phyloP scores from a whole-genome alignment of 148 eudicot genomes.

The Cornus controversa region DNA sequence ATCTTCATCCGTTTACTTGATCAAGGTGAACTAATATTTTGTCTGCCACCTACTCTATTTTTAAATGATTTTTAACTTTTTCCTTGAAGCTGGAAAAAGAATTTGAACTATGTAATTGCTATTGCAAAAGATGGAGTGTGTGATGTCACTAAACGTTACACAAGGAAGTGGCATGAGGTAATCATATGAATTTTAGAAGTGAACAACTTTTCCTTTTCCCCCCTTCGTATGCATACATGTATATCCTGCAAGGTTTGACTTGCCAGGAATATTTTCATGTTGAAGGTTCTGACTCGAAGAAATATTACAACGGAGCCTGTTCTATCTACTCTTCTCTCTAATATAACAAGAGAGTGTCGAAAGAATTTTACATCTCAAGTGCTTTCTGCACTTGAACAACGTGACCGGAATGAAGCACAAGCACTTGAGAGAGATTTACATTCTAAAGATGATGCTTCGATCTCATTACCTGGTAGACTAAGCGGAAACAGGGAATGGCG shows the following conservation, averaged over 20 bases:
- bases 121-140: constrained; percentile 87
- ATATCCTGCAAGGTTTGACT: constrained; percentile 14
- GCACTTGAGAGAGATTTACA: constrained; percentile 52
- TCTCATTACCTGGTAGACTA: constrained; percentile 86
- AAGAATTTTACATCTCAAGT: constrained; percentile 43
- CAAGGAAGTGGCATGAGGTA: constrained; percentile 97
- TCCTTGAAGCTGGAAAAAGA: constrained; percentile 72
- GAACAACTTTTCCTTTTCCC: constrained; percentile 5
- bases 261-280: not conserved
- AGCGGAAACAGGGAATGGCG: constrained; percentile 98
- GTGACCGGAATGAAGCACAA: constrained; percentile 60
- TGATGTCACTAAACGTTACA: constrained; percentile 97
- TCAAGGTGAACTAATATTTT: not conserved
- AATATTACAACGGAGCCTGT: constrained; percentile 60
- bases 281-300: constrained; percentile 79
- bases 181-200: not conserved
- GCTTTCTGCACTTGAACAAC: constrained; percentile 55
- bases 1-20: not conserved
- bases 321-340: constrained; percentile 47
- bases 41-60: not conserved
- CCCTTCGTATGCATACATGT: not conserved
- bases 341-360: constrained; percentile 66
- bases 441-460: constrained; percentile 51
- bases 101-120: constrained; percentile 73
- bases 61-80: constrained; percentile 1